Evolutionary conservation across 2,329 filamentous ascomycete species (phyloP), one percentile per base, ranked within the genome.

Genomic region (Mycosphaerelloides madeirae): DNA sequence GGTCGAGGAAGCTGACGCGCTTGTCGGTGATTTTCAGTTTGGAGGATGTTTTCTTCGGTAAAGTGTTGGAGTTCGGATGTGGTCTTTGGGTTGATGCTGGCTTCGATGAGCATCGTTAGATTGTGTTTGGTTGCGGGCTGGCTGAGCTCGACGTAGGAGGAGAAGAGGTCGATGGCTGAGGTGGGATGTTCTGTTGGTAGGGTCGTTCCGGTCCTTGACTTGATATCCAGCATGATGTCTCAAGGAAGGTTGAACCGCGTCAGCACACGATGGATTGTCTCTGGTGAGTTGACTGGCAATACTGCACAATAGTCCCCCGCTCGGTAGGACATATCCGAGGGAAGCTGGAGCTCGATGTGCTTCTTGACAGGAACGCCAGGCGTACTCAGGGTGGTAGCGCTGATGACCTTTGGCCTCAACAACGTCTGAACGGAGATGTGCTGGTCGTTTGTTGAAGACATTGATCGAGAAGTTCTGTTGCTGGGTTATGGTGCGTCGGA

Each of bases 221-320:
- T 50, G 44, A 64, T 62, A 11, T 53, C 60, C 33, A 64, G 48
- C 41, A 57, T 74, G 2, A 81, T 77, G 61, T 90, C 85, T 78
- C 81, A 84, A 0, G 83, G 75, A 0, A 91, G 67, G 1, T 75
- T 68, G 60, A 89, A 90, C 15, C 75, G 72, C 14, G 68, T 69
- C 66, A 88, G 78, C 0, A 78, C 83, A 7, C 84, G 74, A 3
- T 74, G 72, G 2, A 90, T 77, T 8, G 71, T 79, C 22, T 74
- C 66, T 35, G 73, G 72, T 1, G 80, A 79, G 61, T 91, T 91
- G 22, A 86, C 66, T 0, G 86, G 86, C 2, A 58, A 51, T 1
- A 63, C 50, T 0, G 84, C 83, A 0, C 91, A 74, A 60, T 93
- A 91, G 59, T 91, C 86, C 12, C 86, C 87, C 2, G 83, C 77